Evolutionary conservation across 768 basidiomycete species (phyloP).

Genomic region (Rhizopogon salebrosus): DNA sequence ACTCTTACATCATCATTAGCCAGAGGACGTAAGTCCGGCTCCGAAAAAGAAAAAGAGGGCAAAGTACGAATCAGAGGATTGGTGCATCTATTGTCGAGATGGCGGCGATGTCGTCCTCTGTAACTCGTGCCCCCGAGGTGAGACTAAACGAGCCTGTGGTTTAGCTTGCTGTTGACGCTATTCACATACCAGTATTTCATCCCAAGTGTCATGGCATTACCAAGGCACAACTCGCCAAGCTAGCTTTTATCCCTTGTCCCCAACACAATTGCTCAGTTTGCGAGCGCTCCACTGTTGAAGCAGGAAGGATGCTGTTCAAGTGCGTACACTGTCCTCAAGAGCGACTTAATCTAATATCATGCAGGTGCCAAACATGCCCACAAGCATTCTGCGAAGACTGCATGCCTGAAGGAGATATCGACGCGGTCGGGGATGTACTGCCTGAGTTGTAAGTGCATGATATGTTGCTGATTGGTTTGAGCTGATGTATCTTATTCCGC

Average conservation of each 20-base stretch:
- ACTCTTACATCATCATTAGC: slow-evolving; percentile 7
- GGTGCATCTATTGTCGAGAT: slow-evolving; percentile 54
- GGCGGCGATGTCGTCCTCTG: slow-evolving; percentile 52
- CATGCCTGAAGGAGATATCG: slow-evolving; percentile 43
- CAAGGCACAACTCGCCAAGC: slow-evolving; percentile 21
- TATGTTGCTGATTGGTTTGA: not conserved
- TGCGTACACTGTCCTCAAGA: slow-evolving; percentile 14
- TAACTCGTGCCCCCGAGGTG: slow-evolving; percentile 49
- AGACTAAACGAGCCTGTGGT: slow-evolving; percentile 5
- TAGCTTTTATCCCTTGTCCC: slow-evolving; percentile 31
- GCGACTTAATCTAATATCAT: not conserved
- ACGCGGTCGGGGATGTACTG: slow-evolving; percentile 46
- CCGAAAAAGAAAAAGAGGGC: slow-evolving; percentile 28
- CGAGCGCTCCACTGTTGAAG: slow-evolving; percentile 35
- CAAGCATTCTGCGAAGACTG: slow-evolving; percentile 61
- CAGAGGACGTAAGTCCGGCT: slow-evolving; percentile 7
- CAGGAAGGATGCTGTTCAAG: slow-evolving; percentile 59
- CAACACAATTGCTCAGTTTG: slow-evolving; percentile 50
- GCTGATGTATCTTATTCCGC: slow-evolving; percentile 5
- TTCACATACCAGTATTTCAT: slow-evolving; percentile 43
- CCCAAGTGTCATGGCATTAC: slow-evolving; percentile 40
- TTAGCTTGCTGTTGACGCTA: not conserved
- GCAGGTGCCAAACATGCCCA: slow-evolving; percentile 55
- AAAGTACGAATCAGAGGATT: slow-evolving; percentile 50
- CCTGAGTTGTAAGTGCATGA: slow-evolving; percentile 52